A percentile compares a stretch with the other conserved stretches of the same genome.
Conservation (phyloP, 139 green algal species). For the Chlorella sp. region DNA sequence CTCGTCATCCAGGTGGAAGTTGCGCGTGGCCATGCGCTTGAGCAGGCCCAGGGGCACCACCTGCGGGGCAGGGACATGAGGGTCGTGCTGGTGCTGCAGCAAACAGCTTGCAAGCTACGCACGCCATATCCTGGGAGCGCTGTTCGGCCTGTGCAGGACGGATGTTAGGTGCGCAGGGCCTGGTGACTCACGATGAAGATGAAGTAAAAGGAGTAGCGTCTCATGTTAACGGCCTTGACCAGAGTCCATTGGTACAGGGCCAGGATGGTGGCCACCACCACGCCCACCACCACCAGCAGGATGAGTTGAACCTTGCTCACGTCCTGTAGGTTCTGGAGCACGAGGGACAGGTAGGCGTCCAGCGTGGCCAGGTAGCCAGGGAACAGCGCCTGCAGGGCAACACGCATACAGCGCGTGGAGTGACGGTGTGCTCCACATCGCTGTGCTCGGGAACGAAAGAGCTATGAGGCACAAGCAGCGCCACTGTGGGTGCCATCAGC, state of each 20-base stretch:
- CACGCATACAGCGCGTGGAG: no score
- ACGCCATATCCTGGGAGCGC: no score
- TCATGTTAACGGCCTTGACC: neutral
- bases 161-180: neutral
- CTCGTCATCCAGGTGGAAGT: neutral
- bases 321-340: neutral
- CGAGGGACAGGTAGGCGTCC: neutral
- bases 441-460: no score
- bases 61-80: no score
- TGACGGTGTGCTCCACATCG: no score
- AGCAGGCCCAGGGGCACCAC: neutral
- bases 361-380: neutral
- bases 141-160: no score
- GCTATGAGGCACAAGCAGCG: no score
- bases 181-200: neutral
- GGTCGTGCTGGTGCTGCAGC: no score
- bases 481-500: no score
- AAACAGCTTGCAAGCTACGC: no score
- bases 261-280: neutral
- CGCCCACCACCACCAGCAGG: slow-evolving; percentile 2
- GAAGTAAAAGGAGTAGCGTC: neutral
- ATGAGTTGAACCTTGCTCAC: slow-evolving; percentile 4
- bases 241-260: neutral
- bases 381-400: neutral
- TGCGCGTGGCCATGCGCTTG: neutral